These are phyloP conservation scores for Kuraishia hungarica DNA, from an alignment of 805 yeast species.

Conservation along the genomic window DNA sequence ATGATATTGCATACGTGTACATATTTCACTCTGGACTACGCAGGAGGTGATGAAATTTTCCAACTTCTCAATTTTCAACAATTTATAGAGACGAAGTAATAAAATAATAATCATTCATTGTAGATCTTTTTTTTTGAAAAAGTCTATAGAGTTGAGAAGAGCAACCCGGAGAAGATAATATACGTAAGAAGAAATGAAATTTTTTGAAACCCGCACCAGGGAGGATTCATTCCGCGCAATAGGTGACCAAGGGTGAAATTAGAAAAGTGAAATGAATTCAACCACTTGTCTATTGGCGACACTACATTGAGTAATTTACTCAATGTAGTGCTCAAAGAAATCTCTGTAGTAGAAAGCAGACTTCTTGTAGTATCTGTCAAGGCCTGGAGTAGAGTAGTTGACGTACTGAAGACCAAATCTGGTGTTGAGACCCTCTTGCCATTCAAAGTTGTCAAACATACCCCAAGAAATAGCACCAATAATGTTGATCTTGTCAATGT, in stretches of 20 bases:
- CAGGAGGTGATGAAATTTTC: neutral
- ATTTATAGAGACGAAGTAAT: no score
- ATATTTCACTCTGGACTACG: neutral
- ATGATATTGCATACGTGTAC: neutral
- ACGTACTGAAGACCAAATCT: constrained; percentile 20
- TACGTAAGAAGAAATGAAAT: neutral
- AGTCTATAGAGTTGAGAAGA: neutral
- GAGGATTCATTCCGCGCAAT: neutral
- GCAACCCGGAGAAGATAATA: neutral
- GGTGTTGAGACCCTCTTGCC: constrained; percentile 15
- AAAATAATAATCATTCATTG: neutral
- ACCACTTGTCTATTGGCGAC: neutral
- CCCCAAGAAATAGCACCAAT: constrained; percentile 26
- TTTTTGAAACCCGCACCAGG: neutral
- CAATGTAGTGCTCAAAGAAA: neutral
- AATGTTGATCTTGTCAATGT: constrained; percentile 19
- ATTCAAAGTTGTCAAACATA: constrained; percentile 25
- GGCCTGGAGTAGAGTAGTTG: constrained; percentile 16
- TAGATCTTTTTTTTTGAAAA: no score
- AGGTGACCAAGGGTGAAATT: neutral
- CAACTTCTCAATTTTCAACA: no score
- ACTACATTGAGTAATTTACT: neutral
- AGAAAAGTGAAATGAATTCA: no score
- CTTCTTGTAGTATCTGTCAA: constrained; percentile 17
- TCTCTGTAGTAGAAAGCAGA: neutral